A percentile compares a stretch with the other conserved stretches of the same genome.
Evolutionary conservation across 208 protist genomes (phyloP).

Genomic region (Ichthyophonus hoferi): DNA sequence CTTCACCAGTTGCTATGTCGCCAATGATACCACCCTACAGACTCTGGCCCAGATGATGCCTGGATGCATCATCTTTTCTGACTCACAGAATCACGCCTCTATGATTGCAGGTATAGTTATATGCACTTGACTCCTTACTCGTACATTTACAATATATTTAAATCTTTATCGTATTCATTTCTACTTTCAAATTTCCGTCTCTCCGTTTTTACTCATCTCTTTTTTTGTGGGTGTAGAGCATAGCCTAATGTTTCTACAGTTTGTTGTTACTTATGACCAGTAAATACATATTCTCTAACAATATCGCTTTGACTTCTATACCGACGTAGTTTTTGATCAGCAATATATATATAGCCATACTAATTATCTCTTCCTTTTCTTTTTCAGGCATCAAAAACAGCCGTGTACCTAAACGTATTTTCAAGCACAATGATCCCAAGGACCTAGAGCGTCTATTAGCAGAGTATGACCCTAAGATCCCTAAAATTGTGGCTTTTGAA

Average conservation of each 20-base stretch:
- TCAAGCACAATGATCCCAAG: slow-evolving; percentile 83
- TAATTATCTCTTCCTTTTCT: no score
- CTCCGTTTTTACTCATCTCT: not conserved
- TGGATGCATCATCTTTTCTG: slow-evolving; percentile 74
- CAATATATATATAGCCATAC: no score
- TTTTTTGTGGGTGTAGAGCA: not conserved
- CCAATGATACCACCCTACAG: slow-evolving; percentile 78
- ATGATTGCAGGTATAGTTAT: slow-evolving; percentile 88
- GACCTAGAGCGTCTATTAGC: slow-evolving; percentile 78
- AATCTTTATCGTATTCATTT: slow-evolving; percentile 82
- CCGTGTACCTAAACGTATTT: slow-evolving; percentile 68
- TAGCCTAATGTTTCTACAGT: not conserved
- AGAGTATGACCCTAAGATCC: slow-evolving; percentile 23
- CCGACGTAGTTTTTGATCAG: no score
- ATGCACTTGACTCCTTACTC: no score
- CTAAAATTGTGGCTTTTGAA: slow-evolving; percentile 82
- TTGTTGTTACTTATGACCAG: no score
- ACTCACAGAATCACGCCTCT: slow-evolving; percentile 92
- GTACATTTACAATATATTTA: no score
- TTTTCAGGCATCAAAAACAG: slow-evolving; percentile 78
- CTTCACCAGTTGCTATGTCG: slow-evolving; percentile 85
- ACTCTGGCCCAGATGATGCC: slow-evolving; percentile 66
- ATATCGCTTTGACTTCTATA: no score
- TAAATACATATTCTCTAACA: no score
- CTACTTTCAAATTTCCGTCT: slow-evolving; percentile 67